Evolutionary conservation across 1,139 yeast species (phyloP), one percentile per base, ranked within the genome.

Genomic region (Suhomyces maxii): DNA sequence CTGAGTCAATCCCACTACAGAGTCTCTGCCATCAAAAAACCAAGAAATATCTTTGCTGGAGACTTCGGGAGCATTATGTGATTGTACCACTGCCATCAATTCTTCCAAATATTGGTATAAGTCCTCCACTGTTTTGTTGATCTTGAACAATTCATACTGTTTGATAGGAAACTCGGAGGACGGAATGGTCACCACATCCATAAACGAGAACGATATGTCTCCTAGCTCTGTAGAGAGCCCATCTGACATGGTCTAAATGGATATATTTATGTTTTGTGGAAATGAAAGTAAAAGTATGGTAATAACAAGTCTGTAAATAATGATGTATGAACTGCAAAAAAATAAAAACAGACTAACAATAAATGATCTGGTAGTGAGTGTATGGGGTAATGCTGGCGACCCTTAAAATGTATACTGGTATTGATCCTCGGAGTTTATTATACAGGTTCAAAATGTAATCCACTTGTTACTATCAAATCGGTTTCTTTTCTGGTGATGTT

Each of bases 21-120:
- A 73, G 10, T 63, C 62, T 44, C 69, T 69, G 0, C 84, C 83
- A 47, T 79, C 82, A 41, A 60, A 68, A 35, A 77, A 65, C 83
- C 83, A 80, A 6, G 66, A 67, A n/a, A 76, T 45, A 13, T 31
- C 31, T 6, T 30, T 41, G 32, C 3, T 9, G 18, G 33, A 28
- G 23, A 25, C 55, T 54, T 37, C 37, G n/a, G 36, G 13, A 5
- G n/a, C 26, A 25, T 37, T 28, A 35, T 12, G 36, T 18, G 26
- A 30, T 18, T 18, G 13, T 26, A 43, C 41, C 8, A 37, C 53
- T 9, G 25, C 34, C 39, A 36, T 53, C 48, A 39, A 44, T 30
- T 60, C 65, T 33, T 51, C 50, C 36, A 69, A 55, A 50, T 69
- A 71, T 14, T 55, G 53, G 34, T 58, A 58, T 34, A 73, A 68